Evolutionary conservation across 306 rosid genomes (phyloP).

Genomic region (Astragalus membranaceus): DNA sequence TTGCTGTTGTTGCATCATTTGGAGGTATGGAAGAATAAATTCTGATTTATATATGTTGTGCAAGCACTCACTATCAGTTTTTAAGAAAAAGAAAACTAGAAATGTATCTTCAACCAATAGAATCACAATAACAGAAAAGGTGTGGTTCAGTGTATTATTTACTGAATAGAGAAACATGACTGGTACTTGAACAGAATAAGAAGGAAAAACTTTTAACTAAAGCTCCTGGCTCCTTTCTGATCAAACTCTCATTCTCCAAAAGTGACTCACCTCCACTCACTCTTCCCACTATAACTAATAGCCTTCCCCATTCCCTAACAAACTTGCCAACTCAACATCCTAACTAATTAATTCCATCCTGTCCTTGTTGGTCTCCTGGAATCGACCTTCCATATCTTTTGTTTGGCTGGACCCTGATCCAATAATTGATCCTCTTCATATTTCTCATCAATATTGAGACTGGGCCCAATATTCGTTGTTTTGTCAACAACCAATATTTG

Average conservation of each 20-base stretch:
- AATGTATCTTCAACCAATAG: background rate
- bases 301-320: background rate
- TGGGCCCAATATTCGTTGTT: too few species aligned
- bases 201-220: background rate
- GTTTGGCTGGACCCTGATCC: too few species aligned
- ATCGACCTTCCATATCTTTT: too few species aligned
- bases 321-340: background rate
- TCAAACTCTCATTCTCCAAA: background rate
- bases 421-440: too few species aligned
- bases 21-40: slow-evolving; percentile 52
- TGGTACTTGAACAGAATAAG: too few species aligned
- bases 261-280: background rate
- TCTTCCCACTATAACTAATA: background rate
- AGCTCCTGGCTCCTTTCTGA: background rate
- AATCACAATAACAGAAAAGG: too few species aligned
- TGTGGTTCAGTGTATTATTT: background rate
- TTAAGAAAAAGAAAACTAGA: background rate
- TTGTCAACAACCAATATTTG: background rate
- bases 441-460: too few species aligned
- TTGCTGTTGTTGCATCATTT: slow-evolving; percentile 93
- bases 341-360: background rate
- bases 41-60: background rate
- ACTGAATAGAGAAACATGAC: background rate
- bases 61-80: background rate
- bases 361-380: background rate